Evolutionary conservation across 129 eudicot species (phyloP), one percentile per base, ranked within the genome.

Genomic region (Centaurea solstitialis): DNA sequence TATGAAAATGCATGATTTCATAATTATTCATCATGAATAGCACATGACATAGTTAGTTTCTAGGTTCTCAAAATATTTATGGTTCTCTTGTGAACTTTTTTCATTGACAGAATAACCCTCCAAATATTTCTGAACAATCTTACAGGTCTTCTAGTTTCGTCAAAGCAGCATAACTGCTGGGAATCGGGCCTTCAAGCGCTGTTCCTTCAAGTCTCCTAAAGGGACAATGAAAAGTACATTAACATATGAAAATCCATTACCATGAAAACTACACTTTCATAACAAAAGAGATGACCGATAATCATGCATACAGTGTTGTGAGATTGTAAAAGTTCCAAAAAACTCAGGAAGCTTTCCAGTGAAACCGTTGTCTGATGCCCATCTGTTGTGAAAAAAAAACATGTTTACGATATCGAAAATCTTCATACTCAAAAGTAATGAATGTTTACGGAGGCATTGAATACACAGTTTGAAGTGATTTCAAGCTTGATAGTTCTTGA

Each of bases 191-290:
- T 79, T 91, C 88, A 62, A 91, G 93, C 76, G 74, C 61, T 38
- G 93, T 91, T 70, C 96, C 96, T 80, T 91, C 88, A 18, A 91
- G 83, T 74, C 96, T 91, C 96, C 96, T 91, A 65, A 76, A 68
- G 61, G 61, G 66, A 15, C 22, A 78, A 28, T 33, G 78, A 12
- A 1, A 23, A 3, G 9, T n/a, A 28, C 7, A 75, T 59, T 59
- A 66, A 73, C 22, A 5, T 70, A 64, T 53, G 9, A 70, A 7
- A 74, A 39, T 74, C 33, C 23, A 65, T 37, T 33, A 73, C 70
- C 68, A 20, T 24, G 72, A 75, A 75, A 70, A 40, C 62, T 61
- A 41, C 30, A 47, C 7, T 39, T 59, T 68, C 20, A 41, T 72
- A 24, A 73, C 30, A 67, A 64, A 28, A 75, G 4, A 20, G 30